Evolutionary conservation across 495 filamentous ascomycete genomes (phyloP), one percentile per base, ranked within the genome.

Genomic region (Penicillium crystallinum): DNA sequence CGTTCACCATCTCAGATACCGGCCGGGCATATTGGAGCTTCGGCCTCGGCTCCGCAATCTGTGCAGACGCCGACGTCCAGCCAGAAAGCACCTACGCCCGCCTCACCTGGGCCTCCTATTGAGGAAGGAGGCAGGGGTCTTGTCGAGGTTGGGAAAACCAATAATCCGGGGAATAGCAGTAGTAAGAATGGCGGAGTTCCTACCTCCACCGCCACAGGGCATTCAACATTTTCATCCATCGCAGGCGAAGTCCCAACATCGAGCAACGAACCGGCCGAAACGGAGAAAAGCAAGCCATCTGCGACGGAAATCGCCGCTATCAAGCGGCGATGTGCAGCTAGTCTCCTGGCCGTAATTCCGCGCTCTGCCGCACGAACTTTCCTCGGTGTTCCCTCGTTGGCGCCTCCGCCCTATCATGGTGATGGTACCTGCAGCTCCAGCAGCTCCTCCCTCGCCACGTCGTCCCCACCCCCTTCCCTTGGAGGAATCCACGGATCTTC

Each of bases 281-380:
- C 52, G 38, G 58, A 48, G 41, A 52, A 58, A 41, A 46, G 53
- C 45, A 49, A 23, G 5, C 66, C 56, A 40, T 61, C 67, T 30
- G 61, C 62, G 17, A 57, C 76, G 52, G 74, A 77, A 56, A 68
- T 75, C 53, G 66, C 67, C 46, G 62, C 64, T 46, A 80, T 84
- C 58, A 82, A 79, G 73, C 76, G 72, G 61, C 67, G 69, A 60
- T 83, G 80, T 62, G 82, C 82, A 39, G 61, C 67, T 43, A 65
- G 68, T 37, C 67, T 86, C 42, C 63, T 82, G 47, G 73, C 67
- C 18, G 52, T 77, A 43, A 52, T 80, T 39, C 76, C 77, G 55
- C 66, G 61, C 30, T 55, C 47, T 42, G 64, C 77, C 34, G 70
- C 66, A 50, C 65, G 62, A 59, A 61, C 58, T 12, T 69, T 76